Evolutionary conservation across 2,329 filamentous ascomycete species (phyloP), one percentile per base, ranked within the genome.

Genomic region (Leptographium flavum): DNA sequence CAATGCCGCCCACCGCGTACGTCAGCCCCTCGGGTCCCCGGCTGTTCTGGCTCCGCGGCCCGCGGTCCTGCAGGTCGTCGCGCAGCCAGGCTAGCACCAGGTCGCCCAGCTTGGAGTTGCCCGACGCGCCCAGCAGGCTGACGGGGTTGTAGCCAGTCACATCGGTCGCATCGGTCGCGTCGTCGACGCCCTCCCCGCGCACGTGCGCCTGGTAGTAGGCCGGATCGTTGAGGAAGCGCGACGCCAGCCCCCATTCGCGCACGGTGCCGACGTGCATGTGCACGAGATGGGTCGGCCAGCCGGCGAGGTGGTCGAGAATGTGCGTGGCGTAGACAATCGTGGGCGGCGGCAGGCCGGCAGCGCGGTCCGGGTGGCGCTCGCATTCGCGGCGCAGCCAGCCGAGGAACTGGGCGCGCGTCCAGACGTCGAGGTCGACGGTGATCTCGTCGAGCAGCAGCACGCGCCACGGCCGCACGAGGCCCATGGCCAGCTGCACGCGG

Each of bases 251-350:
- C 80, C 81, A 93, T 62, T 93, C 84, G 69, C 86, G 88, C 50
- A 95, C 82, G 50, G 73, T 77, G 25, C 92, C 92, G 39, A 94
- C 62, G 58, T 87, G 82, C 90, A 98, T 95, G 61, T 96, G 90
- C 42, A 94, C 88, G 32, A 98, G 70, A 64, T 98, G 88, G 1
- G 85, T 94, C 7, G 92, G 92, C 92, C 92, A 98, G 19, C 81
- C 80, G 1, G 87, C 87, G 42, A 98, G 68, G 60, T 96, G 95
- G 60, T 98, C 92, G 54, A 98, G 66, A 52, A 98, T 95, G 63
- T 98, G 92, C 14, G 92, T 98, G 8, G 92, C 92, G 60, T 98
- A 98, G 27, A 98, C 87, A 55, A 98, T 85, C 5, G 92, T 95
- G 59, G 88, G 50, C 33, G 46, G 46, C 40, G 39, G 39, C 30